Conservation (phyloP, 2,329 filamentous ascomycete species). For the Gyromitra esculenta region DNA sequence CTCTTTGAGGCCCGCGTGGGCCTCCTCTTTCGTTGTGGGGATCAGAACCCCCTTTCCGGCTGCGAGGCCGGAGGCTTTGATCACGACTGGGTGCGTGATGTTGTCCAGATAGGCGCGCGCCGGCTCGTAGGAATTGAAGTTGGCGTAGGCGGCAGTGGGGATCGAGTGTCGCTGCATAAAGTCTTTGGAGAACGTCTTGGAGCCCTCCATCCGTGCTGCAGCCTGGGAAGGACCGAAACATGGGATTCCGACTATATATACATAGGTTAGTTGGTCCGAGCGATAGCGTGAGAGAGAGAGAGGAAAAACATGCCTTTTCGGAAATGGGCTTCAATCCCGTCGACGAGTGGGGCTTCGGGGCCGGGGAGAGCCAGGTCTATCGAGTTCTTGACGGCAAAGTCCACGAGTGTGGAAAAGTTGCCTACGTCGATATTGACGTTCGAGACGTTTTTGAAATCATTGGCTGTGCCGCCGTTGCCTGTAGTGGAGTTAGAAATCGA, state of each 20-base stretch:
- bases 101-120: conserved; percentile 78
- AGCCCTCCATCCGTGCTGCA: conserved; percentile 91
- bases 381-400: conserved; percentile 75
- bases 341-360: conserved; percentile 92
- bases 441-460: conserved; percentile 71
- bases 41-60: conserved; percentile 97
- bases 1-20: conserved; percentile 79
- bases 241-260: conserved; percentile 71
- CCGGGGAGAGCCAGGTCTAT: conserved; percentile 89
- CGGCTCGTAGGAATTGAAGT: conserved; percentile 80
- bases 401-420: conserved; percentile 80
- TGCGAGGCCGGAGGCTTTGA: conserved; percentile 92
- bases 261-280: background rate
- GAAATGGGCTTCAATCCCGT: conserved; percentile 87
- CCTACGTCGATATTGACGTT: conserved; percentile 79
- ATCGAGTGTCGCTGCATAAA: conserved; percentile 94
- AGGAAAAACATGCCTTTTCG: conserved; percentile 63
- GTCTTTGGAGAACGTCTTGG: conserved; percentile 96
- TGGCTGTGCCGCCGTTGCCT: conserved; percentile 88
- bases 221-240: conserved; percentile 86
- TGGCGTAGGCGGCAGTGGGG: conserved; percentile 89
- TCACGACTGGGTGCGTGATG: conserved; percentile 79
- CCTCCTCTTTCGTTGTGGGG: conserved; percentile 81
- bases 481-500: conserved; percentile 61
- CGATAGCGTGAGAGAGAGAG: no score